Percentiles rank a stretch among this genome's conserved stretches.
phyloP scores from a whole-genome alignment of 768 basidiomycete species.

The Chalciporus chontae region DNA sequence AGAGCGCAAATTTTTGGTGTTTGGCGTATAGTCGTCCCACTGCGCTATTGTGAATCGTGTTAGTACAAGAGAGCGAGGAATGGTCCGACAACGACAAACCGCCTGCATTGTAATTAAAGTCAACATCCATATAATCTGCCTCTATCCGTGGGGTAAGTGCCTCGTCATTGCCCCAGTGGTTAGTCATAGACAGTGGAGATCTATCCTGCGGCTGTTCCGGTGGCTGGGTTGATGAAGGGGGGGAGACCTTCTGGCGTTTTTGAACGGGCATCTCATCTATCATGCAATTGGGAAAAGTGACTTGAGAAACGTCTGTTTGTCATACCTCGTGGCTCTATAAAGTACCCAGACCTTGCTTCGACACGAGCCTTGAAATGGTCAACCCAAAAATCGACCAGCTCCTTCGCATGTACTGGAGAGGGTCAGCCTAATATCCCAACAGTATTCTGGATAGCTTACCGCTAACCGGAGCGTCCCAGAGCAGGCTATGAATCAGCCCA shows the following conservation, averaged over 20 bases:
- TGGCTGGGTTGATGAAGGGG: neutral
- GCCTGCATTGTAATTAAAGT: slow-evolving; percentile 22
- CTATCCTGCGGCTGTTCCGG: neutral
- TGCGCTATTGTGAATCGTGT: slow-evolving; percentile 18
- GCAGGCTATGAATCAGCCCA: slow-evolving; percentile 54
- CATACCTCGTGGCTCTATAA: slow-evolving; percentile 3
- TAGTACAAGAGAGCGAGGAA: slow-evolving; percentile 1
- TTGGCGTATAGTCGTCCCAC: slow-evolving; percentile 20
- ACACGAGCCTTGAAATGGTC: slow-evolving; percentile 69
- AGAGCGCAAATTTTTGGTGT: slow-evolving; percentile 37
- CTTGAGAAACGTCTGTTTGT: neutral
- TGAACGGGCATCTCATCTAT: slow-evolving; percentile 38
- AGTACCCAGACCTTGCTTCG: slow-evolving; percentile 48
- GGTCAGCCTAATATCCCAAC: slow-evolving; percentile 3
- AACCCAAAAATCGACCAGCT: slow-evolving; percentile 72
- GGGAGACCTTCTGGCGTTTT: slow-evolving; percentile 46
- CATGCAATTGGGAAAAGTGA: slow-evolving; percentile 1
- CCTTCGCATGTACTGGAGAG: slow-evolving; percentile 56
- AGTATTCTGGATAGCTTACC: slow-evolving; percentile 41
- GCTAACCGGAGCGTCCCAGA: slow-evolving; percentile 63
- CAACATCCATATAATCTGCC: slow-evolving; percentile 17
- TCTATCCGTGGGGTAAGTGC: slow-evolving; percentile 4
- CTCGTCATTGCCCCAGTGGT: slow-evolving; percentile 15
- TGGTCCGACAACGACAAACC: slow-evolving; percentile 14
- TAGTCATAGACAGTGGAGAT: slow-evolving; percentile 1